Percentiles rank a stretch among this genome's conserved stretches.
Evolutionary conservation across 139 green algal genomes (phyloP).

Genomic region (Chlamydomonas asymmetrica): DNA sequence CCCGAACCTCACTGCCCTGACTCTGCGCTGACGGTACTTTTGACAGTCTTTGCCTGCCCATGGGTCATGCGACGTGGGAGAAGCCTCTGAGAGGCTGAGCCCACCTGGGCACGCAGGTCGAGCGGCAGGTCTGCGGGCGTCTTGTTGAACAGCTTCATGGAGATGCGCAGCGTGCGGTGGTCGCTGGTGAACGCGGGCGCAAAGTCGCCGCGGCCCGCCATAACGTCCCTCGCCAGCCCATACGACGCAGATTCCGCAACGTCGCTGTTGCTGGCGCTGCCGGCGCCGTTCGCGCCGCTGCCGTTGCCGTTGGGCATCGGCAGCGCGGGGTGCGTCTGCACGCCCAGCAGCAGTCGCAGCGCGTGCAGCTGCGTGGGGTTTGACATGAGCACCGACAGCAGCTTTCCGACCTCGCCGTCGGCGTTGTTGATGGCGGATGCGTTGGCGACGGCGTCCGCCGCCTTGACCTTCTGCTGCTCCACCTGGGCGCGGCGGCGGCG

Average conservation of each 20-base stretch:
- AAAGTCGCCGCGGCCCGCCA: constrained; percentile 29
- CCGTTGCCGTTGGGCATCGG: constrained; percentile 4
- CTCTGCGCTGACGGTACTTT: too few species aligned
- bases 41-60: too few species aligned
- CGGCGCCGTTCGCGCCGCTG: background rate
- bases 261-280: background rate
- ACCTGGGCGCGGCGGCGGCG: constrained; percentile 46
- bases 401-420: constrained; percentile 42
- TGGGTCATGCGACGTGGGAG: too few species aligned
- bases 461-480: constrained; percentile 11
- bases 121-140: constrained; percentile 75
- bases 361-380: constrained; percentile 59
- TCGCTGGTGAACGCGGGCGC: constrained; percentile 37
- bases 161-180: constrained; percentile 52
- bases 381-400: constrained; percentile 51
- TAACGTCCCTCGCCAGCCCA: constrained; percentile 32
- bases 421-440: background rate
- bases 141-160: constrained; percentile 79
- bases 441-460: background rate
- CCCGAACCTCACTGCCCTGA: too few species aligned
- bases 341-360: constrained; percentile 57
- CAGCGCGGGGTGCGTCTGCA: constrained; percentile 54
- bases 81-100: too few species aligned
- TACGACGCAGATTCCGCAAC: constrained; percentile 36
- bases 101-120: constrained; percentile 58